Percentiles rank a stretch among this genome's conserved stretches.
Conservation (phyloP, 73 alveolate species). For the Tetrahymena elliotti region DNA sequence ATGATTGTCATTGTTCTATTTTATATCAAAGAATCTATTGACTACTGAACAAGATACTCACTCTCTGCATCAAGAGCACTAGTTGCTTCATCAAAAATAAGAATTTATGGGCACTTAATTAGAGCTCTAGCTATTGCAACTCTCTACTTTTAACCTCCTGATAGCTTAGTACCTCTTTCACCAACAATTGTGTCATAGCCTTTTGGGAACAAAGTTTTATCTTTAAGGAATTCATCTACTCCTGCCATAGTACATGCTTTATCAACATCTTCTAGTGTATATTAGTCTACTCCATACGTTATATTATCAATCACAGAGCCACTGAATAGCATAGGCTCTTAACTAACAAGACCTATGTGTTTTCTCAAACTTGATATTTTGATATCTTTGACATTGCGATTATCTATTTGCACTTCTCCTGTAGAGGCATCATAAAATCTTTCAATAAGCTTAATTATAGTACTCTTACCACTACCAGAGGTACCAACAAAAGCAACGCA, state of each 20-base stretch:
- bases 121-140: constrained; percentile 57
- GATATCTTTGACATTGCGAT: constrained; percentile 24
- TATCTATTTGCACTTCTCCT: constrained; percentile 67
- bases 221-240: constrained; percentile 20
- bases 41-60: constrained; percentile 30
- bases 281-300: constrained; percentile 45
- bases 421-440: constrained; percentile 76
- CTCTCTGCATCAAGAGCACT: constrained; percentile 48
- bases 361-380: constrained; percentile 51
- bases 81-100: constrained; percentile 55
- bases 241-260: constrained; percentile 45
- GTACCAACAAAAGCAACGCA: constrained; percentile 83
- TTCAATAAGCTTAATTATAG: constrained; percentile 62
- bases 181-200: constrained; percentile 45
- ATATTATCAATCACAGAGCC: constrained; percentile 52
- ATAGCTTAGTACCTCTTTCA: constrained; percentile 41
- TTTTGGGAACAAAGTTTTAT: constrained; percentile 30
- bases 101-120: constrained; percentile 30
- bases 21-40: constrained; percentile 29
- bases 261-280: constrained; percentile 27
- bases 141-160: constrained; percentile 53
- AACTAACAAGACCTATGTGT: constrained; percentile 68
- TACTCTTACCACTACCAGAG: constrained; percentile 89
- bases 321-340: constrained; percentile 75
- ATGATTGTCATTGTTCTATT: constrained; percentile 52